These are phyloP conservation scores for Triticum urartu DNA, from an alignment of 176 grass and related monocot genomes.

Conservation along the genomic window DNA sequence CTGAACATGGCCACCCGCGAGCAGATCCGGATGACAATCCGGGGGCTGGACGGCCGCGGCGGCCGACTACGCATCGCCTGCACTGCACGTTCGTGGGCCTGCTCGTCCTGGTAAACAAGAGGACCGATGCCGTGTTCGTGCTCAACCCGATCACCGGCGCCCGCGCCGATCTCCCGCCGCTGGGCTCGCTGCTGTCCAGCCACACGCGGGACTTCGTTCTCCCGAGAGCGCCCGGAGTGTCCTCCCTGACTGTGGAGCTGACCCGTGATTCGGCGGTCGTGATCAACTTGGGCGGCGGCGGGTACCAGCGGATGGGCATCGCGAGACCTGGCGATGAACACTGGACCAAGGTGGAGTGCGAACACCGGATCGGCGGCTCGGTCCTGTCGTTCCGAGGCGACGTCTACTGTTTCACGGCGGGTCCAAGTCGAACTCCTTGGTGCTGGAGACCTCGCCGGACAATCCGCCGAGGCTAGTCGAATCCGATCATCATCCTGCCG, in stretches of 20 bases:
- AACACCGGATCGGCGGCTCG: neutral
- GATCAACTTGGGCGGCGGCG: neutral
- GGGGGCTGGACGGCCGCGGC: neutral
- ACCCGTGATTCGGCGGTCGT: neutral
- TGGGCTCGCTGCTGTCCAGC: neutral
- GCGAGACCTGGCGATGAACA: neutral
- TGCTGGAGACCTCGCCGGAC: neutral
- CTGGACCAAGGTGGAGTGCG: neutral
- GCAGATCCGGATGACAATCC: neutral
- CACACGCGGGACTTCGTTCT: neutral
- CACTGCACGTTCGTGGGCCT: neutral
- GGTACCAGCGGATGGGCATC: neutral
- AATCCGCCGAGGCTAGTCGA: neutral
- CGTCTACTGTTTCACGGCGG: neutral
- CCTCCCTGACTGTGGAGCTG: neutral
- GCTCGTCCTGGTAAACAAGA: neutral
- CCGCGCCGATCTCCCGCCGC: neutral
- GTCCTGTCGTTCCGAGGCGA: neutral
- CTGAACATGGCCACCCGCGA: neutral
- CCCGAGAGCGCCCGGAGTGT: neutral
- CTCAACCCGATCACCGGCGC: neutral
- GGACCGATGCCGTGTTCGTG: neutral
- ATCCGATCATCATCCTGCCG: too few species aligned
- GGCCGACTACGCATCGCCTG: neutral
- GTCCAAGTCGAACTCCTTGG: neutral